Conservation (phyloP, 805 yeast species). For the Cyberlindnera bimundalis region DNA sequence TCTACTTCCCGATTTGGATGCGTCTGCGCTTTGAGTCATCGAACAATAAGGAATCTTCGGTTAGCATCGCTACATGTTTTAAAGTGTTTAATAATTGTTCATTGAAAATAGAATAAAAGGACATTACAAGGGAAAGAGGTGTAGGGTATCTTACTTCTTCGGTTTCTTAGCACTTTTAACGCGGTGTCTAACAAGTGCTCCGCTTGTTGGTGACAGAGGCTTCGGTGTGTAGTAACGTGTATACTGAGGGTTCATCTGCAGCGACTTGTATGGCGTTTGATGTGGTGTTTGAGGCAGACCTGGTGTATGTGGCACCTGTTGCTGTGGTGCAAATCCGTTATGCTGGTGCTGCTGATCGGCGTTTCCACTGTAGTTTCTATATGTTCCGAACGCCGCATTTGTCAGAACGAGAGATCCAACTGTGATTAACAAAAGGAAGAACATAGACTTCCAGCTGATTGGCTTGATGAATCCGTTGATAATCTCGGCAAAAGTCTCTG, state of each 20-base stretch:
- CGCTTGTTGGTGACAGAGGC: conserved; percentile 21
- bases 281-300: conserved; percentile 19
- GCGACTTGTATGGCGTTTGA: conserved; percentile 21
- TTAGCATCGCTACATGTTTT: too few species aligned
- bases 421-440: conserved; percentile 42
- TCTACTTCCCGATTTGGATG: too few species aligned
- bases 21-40: too few species aligned
- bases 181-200: conserved; percentile 20
- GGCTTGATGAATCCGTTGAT: conserved; percentile 72
- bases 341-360: conserved; percentile 5
- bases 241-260: conserved; percentile 22
- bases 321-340: conserved; percentile 8
- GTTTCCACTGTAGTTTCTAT: conserved; percentile 29
- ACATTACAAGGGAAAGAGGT: too few species aligned
- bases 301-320: conserved; percentile 19
- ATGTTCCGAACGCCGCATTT: conserved; percentile 47
- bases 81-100: too few species aligned
- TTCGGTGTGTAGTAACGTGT: conserved; percentile 25
- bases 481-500: conserved; percentile 80
- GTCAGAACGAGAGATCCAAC: conserved; percentile 52
- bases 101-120: neutral
- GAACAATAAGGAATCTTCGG: too few species aligned
- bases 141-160: conserved; percentile 13
- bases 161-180: conserved; percentile 18
- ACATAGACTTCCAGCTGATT: conserved; percentile 65